Base-by-base conservation (phyloP, 108 stramenopile species). In the Ochromonas danica region DNA sequence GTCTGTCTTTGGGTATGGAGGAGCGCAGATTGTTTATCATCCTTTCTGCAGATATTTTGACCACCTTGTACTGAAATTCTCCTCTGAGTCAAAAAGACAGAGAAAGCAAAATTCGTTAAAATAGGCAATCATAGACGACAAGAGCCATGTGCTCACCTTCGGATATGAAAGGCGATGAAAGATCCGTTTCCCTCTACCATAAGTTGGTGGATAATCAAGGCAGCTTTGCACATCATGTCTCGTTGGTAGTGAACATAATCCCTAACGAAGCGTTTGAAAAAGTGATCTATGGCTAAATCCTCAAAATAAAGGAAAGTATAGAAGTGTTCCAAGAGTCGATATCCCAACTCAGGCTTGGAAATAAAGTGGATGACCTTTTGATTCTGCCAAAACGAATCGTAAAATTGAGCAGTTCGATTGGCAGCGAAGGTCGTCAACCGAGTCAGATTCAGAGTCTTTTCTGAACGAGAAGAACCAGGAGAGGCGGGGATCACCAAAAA, bases 11-110 rank as follows among this genome's bases (percentile, higher is more conserved):
- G 25, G 71, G 38, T 61, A 95, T 1, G 25, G n/a, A 22, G 14
- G 0, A 22, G 25, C 62, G 1, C 28, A 72, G 39, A 40, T 62
- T 82, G 14, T 1, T 27, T 27, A 80, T 27, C 17, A 86, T 82
- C 10, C 61, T 57, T 28, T 79, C 78, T 2, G 81, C 84, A 17
- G 81, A 62, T 0, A 82, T 83, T 42, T 84, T 84, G 81, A 84
- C 82, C 71, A 14, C 72, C 6, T 1, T 41, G 62, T 86, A 88
- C 82, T 88, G 87, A 43, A 88, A 86, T 10, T 95, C 94, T 25
- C 85, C 85, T 6, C 88, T 72, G 42, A n/a, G n/a, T n/a, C 39
- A 25, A 25, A 60, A 25, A 25, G n/a, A n/a, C n/a, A n/a, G n/a
- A n/a, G n/a, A n/a, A n/a, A n/a, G n/a, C n/a, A n/a, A n/a, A n/a